These are phyloP conservation scores for Chytridium lagenaria DNA, from an alignment of 371 early-diverging fungal species.

Conservation along the genomic window DNA sequence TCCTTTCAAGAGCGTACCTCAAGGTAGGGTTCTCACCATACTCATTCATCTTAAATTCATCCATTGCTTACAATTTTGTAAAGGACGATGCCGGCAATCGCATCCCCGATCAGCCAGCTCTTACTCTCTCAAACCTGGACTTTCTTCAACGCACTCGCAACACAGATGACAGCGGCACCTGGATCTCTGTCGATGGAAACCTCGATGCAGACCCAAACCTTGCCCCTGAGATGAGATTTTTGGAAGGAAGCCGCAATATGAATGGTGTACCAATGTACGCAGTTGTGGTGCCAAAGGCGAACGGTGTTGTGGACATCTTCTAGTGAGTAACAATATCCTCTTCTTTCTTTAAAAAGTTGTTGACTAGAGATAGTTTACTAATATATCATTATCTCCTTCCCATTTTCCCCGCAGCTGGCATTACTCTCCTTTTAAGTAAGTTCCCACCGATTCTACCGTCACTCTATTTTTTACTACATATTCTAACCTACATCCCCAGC, in stretches of 20 bases:
- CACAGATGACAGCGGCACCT: constrained; percentile 6
- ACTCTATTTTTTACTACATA: no score
- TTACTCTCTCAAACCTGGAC: constrained; percentile 15
- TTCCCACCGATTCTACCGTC: no score
- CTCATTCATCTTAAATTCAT: background rate
- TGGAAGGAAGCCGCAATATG: constrained; percentile 9
- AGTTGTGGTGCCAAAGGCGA: constrained; percentile 21
- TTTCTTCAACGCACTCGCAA: background rate
- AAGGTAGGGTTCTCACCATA: background rate
- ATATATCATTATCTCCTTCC: no score
- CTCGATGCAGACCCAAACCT: constrained; percentile 1
- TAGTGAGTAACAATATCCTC: constrained; percentile 4
- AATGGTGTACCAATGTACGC: constrained; percentile 21
- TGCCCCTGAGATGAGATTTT: background rate
- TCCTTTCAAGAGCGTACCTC: constrained; percentile 15
- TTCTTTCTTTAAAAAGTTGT: background rate
- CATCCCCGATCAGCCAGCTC: background rate
- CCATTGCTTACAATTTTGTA: background rate
- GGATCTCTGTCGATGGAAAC: constrained; percentile 7
- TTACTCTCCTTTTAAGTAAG: no score
- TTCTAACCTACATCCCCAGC: background rate
- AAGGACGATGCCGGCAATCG: background rate
- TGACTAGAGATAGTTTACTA: no score
- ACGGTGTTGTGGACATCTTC: constrained; percentile 23
- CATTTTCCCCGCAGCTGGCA: no score